Base-by-base conservation (phyloP, 2,329 filamentous ascomycete genomes). In the Calonectria fujianensis region DNA sequence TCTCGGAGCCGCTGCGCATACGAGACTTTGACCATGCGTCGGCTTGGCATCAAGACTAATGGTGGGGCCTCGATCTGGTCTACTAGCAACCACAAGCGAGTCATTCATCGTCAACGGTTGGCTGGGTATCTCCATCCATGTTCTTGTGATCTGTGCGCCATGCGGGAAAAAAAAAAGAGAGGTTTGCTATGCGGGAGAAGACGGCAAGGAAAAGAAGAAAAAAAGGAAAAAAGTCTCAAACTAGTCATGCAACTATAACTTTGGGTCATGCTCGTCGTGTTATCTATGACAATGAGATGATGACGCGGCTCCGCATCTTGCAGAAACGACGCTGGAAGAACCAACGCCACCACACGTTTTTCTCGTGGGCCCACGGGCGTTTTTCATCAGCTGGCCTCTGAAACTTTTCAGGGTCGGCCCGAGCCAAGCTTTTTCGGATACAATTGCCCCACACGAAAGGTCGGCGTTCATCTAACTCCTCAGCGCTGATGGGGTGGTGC, bases 391-490 rank as follows among this genome's bases (percentile, higher is more conserved):
- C 57, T 63, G 57, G 57, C 57, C 52, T 63, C 35, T 63, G 57
- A 63, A 63, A 63, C 57, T 63, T 63, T 63, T 41, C 57, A 63
- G 57, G 57, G 57, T 63, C 57, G 57, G 57, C 35, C 57, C 57
- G 57, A 29, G 57, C 57, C 57, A 63, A 63, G 57, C 35, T 41
- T 54, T 61, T 63, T 63, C 57, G 57, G 18, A 63, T 41, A 39
- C 35, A 63, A 39, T 35, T 41, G 57, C 35, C 57, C 57, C 57
- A 63, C 57, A 18, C n/a, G 16, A 18, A 8, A 39, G 29, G n/a
- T 7, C 16, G 11, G 37, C 54, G 39, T 35, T 61, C 57, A 61
- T 61, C 35, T 39, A 41, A 61, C 35, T 61, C 57, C 35, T 61
- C 57, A 41, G 35, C 35, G 9, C 27, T 61, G 35, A 61, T 39